These are phyloP conservation scores for Amanita pallidorosea DNA, from an alignment of 768 basidiomycete species.

Conservation along the genomic window DNA sequence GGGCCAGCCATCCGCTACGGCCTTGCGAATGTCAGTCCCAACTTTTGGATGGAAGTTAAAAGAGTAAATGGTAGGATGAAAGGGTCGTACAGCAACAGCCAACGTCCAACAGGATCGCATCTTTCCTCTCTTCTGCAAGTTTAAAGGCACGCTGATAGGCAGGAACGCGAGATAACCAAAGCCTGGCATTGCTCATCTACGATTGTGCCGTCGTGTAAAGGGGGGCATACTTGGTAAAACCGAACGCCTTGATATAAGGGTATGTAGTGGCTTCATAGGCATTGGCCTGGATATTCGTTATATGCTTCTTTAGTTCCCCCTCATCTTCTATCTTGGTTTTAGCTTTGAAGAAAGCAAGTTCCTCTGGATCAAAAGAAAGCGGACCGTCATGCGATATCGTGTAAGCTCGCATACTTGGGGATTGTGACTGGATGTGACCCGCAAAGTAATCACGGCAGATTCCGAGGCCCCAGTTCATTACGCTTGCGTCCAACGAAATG, in stretches of 20 bases:
- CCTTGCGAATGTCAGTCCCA: constrained; percentile 28
- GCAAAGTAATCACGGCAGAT: too few relatives aligned
- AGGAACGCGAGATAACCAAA: constrained; percentile 23
- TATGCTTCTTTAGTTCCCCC: constrained; percentile 26
- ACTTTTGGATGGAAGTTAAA: constrained; percentile 15
- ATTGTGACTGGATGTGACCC: too few relatives aligned
- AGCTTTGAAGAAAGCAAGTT: constrained; percentile 22
- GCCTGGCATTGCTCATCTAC: constrained; percentile 3
- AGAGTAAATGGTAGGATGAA: neutral
- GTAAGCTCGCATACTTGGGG: too few relatives aligned
- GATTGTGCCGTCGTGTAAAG: neutral
- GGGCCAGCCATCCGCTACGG: constrained; percentile 29
- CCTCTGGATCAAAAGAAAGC: constrained; percentile 13
- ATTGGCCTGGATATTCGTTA: constrained; percentile 23
- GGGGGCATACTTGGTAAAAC: constrained; percentile 19
- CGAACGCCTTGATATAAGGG: constrained; percentile 24
- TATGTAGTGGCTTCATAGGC: constrained; percentile 21
- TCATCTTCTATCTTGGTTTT: constrained; percentile 26
- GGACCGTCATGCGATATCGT: too few relatives aligned
- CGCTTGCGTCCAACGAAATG: too few relatives aligned
- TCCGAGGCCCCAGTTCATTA: too few relatives aligned
- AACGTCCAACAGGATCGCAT: constrained; percentile 28
- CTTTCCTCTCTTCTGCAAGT: constrained; percentile 14
- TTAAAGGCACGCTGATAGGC: constrained; percentile 21
- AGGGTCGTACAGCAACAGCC: constrained; percentile 29